These are phyloP conservation scores for Metrosideros polymorpha DNA, from an alignment of 441 rosid species.

Conservation along the genomic window DNA sequence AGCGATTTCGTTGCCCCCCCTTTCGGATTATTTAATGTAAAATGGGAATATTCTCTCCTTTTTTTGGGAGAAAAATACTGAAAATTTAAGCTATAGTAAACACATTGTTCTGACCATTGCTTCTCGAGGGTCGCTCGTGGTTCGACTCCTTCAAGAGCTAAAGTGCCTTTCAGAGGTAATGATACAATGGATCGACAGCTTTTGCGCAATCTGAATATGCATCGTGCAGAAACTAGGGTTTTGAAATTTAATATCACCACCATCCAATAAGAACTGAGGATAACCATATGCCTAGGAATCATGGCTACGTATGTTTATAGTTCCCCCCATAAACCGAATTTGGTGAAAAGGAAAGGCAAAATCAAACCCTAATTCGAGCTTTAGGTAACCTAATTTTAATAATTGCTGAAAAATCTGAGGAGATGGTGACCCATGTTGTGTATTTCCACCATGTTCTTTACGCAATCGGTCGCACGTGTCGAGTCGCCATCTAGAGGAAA, in stretches of 20 bases:
- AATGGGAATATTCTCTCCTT: not conserved
- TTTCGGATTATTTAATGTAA: not conserved
- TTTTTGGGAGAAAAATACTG: too few relatives aligned
- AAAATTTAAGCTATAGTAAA: not conserved
- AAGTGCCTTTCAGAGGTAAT: not conserved
- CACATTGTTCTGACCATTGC: not conserved
- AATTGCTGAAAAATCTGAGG: not conserved
- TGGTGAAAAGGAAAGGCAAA: too few relatives aligned
- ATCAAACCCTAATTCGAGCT: not conserved
- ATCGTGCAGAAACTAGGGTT: too few relatives aligned
- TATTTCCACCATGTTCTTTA: not conserved
- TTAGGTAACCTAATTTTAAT: not conserved
- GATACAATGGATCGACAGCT: too few relatives aligned
- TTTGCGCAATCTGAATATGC: too few relatives aligned
- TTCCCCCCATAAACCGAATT: too few relatives aligned
- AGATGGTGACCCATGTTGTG: slow-evolving; percentile 8
- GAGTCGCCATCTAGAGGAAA: not conserved
- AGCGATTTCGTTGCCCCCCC: not conserved
- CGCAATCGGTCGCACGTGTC: not conserved
- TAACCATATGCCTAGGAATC: too few relatives aligned
- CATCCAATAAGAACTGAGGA: too few relatives aligned
- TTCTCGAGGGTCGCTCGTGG: not conserved
- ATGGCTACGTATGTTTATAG: too few relatives aligned
- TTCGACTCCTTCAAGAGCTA: not conserved
- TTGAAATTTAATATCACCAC: not conserved